Base-by-base conservation (phyloP, 306 rosid genomes). In the Boehmeria nivea region DNA sequence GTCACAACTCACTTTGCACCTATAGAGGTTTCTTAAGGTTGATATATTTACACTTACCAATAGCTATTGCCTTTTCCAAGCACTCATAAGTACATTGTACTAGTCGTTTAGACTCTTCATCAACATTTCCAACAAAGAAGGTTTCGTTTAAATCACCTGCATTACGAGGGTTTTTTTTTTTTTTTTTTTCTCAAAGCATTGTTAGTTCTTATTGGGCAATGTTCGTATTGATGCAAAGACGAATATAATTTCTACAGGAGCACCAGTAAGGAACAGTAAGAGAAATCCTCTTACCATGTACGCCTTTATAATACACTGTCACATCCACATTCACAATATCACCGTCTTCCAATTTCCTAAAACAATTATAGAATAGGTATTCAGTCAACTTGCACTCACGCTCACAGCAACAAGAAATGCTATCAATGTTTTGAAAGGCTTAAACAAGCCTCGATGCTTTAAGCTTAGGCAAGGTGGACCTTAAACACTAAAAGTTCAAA, bases 91-190 rank as follows among this genome's bases (percentile, higher is more conserved):
- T 81, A 75, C 89, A 78, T 49, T 83, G 80, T 57, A 91, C 95
- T 45, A 91, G 72, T 75, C 75, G 71, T 26, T 38, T 66, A 58
- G 89, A 82, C 75, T 84, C 99, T 68, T 91, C 95, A 24, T 87
- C 89, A 64, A 91, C 95, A 63, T 84, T 88, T 64, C 99, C 99
- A 69, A 91, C 96, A 25, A 87, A 91, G 84, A 78, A 87, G 34
- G 99, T 91, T 46, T 87, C 99, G 60, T 91, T 91, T 45, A 91
- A 93, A 84, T 91, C 99, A 73, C 78, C 99, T 91, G 79, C 52
- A 70, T 36, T 49, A 63, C 39, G 54, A 74, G 55, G 5, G 5
- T 31, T 31, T 31, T 1, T 4, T 4, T 31, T 31, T 4, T 31
- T 31, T 4, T 31, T 31, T 4, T 31, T 40, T 40, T n/a, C 4